phyloP scores from a whole-genome alignment of 768 basidiomycete genomes.

The Psilocybe subaeruginosa region DNA sequence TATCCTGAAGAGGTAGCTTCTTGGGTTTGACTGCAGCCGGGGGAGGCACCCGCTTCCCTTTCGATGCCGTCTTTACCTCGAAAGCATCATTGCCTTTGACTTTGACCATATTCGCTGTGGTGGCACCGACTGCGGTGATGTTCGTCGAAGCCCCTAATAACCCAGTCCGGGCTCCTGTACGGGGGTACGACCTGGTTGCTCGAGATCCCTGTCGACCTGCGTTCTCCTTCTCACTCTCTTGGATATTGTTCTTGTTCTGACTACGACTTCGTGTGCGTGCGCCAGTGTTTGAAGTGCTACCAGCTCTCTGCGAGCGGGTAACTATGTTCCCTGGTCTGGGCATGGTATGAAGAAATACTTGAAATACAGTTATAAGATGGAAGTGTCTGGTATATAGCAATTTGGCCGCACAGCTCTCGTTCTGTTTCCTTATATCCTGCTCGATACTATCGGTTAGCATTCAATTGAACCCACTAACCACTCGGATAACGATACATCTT shows the following conservation, averaged over 20 bases:
- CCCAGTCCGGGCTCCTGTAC: conserved; percentile 13
- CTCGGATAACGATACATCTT: too few species aligned
- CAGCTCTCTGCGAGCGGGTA: conserved; percentile 28
- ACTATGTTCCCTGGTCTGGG: conserved; percentile 30
- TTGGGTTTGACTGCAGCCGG: conserved; percentile 24
- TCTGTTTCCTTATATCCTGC: too few species aligned
- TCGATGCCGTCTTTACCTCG: conserved; percentile 18
- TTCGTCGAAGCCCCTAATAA: conserved; percentile 10
- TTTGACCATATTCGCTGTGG: background rate
- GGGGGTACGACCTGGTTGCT: conserved; percentile 16
- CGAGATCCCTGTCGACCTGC: conserved; percentile 4
- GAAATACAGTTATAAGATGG: too few species aligned
- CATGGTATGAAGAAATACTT: conserved; percentile 16
- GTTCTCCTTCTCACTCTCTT: conserved; percentile 28
- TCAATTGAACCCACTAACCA: too few species aligned
- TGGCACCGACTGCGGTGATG: conserved; percentile 4
- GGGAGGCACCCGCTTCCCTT: conserved; percentile 27
- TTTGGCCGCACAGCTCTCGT: too few species aligned
- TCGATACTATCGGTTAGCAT: too few species aligned
- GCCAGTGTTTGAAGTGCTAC: conserved; percentile 12
- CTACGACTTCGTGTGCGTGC: conserved; percentile 15
- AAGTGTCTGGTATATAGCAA: too few species aligned
- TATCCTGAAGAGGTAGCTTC: conserved; percentile 37
- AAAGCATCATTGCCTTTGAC: background rate
- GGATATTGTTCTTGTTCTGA: conserved; percentile 19